Evolutionary conservation across 1,284 basidiomycete genomes (phyloP).

Genomic region (Fistulina hepatica): DNA sequence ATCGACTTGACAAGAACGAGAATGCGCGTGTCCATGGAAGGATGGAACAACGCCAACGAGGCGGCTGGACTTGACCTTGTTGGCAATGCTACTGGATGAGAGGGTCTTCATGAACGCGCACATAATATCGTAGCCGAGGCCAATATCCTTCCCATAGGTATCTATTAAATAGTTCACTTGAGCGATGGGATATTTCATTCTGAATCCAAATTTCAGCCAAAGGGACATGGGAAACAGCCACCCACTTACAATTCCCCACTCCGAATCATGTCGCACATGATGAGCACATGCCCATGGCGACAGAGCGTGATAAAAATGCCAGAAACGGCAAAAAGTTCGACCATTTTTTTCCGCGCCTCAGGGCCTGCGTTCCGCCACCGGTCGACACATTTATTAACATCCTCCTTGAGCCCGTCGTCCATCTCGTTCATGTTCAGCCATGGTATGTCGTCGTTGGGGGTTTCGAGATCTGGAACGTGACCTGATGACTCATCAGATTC

Average conservation of each 20-base stretch:
- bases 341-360: constrained; percentile 23
- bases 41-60: constrained; percentile 9
- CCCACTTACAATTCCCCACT: constrained; percentile 22
- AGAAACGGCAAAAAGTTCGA: constrained; percentile 23
- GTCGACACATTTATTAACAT: constrained; percentile 18
- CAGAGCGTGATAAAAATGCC: constrained; percentile 25
- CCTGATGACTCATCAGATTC: no score
- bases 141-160: constrained; percentile 10
- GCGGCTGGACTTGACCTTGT: constrained; percentile 4
- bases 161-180: constrained; percentile 18
- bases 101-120: constrained; percentile 24
- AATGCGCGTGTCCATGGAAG: constrained; percentile 18
- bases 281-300: constrained; percentile 17
- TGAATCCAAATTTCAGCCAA: constrained; percentile 20
- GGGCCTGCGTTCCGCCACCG: constrained; percentile 25
- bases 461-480: not conserved
- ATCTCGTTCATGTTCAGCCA: constrained; percentile 12
- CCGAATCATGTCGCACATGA: constrained; percentile 20
- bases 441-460: constrained; percentile 3
- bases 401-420: constrained; percentile 1
- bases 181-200: constrained; percentile 27
- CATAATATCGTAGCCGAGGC: constrained; percentile 25
- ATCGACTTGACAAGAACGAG: constrained; percentile 16
- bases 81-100: constrained; percentile 15
- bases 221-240: constrained; percentile 14